A percentile compares a stretch with the other conserved stretches of the same genome.
These are phyloP conservation scores for Sedum album DNA, from an alignment of 164 flowering plant species.

Conservation along the genomic window DNA sequence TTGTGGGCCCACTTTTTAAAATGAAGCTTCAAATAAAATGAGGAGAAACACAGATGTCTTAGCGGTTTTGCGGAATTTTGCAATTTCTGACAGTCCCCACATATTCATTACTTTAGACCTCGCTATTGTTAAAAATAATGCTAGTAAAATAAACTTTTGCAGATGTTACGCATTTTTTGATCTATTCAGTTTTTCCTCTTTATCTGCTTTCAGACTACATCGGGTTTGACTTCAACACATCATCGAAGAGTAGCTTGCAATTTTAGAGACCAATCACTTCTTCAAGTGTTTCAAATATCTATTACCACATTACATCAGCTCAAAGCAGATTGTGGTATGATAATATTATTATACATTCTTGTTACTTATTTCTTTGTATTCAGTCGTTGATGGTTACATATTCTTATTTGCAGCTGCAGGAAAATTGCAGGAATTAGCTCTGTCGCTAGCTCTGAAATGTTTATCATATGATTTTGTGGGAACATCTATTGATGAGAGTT, in stretches of 20 bases:
- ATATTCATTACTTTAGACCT: not conserved
- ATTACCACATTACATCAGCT: constrained; percentile 67
- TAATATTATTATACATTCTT: constrained; percentile 4
- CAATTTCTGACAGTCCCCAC: not conserved
- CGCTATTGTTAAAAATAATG: not conserved
- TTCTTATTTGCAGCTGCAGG: constrained; percentile 40
- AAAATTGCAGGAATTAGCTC: constrained; percentile 74
- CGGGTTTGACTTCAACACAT: constrained; percentile 81
- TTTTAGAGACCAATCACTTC: constrained; percentile 84
- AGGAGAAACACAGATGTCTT: not conserved
- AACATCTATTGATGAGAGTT: constrained; percentile 93
- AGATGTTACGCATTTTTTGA: not conserved
- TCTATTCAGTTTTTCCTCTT: not conserved
- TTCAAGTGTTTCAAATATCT: constrained; percentile 83
- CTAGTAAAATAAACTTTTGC: not conserved
- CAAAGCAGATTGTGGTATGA: constrained; percentile 65
- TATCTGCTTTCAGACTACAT: constrained; percentile 48
- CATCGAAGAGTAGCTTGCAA: constrained; percentile 84
- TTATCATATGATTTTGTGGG: constrained; percentile 95
- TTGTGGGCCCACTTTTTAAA: not conserved
- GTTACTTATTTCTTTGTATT: not conserved
- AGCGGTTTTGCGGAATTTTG: not conserved
- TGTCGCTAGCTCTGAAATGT: constrained; percentile 79
- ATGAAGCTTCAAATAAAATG: not conserved
- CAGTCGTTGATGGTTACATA: not conserved